A percentile compares a stretch with the other conserved stretches of the same genome.
Conservation (phyloP, 2,329 filamentous ascomycete genomes). For the Trichoderma arundinaceum region DNA sequence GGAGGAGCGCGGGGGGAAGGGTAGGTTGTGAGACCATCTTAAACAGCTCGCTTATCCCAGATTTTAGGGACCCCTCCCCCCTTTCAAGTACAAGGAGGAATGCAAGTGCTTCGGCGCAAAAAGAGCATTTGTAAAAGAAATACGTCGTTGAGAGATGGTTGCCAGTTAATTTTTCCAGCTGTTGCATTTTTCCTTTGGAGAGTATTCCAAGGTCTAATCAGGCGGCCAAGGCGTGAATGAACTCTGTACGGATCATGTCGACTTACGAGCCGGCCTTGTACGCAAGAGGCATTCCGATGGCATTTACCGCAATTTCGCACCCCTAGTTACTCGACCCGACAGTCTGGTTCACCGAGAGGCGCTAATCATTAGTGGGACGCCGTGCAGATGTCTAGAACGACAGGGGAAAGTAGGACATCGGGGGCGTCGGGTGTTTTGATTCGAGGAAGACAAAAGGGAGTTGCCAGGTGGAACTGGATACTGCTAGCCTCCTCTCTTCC, state of each 20-base stretch:
- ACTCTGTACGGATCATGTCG: no score
- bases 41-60: background rate
- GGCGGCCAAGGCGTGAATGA: no score
- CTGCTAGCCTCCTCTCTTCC: slow-evolving; percentile 9
- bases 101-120: background rate
- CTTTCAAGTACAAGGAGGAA: background rate
- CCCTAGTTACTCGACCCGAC: slow-evolving; percentile 36
- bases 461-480: slow-evolving; percentile 24
- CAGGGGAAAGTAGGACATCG: slow-evolving; percentile 16
- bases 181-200: no score
- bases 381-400: slow-evolving; percentile 30
- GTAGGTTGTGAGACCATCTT: background rate
- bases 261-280: no score
- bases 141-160: background rate
- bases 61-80: background rate
- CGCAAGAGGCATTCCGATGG: background rate
- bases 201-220: no score
- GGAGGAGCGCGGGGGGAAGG: background rate
- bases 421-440: no score
- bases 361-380: slow-evolving; percentile 27
- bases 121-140: background rate
- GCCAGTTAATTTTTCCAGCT: background rate
- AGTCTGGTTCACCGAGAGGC: slow-evolving; percentile 36
- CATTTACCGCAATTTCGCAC: slow-evolving; percentile 31
- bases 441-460: slow-evolving; percentile 25